Conservation (phyloP, 345 rosid species). For the Ceriops zippeliana region DNA sequence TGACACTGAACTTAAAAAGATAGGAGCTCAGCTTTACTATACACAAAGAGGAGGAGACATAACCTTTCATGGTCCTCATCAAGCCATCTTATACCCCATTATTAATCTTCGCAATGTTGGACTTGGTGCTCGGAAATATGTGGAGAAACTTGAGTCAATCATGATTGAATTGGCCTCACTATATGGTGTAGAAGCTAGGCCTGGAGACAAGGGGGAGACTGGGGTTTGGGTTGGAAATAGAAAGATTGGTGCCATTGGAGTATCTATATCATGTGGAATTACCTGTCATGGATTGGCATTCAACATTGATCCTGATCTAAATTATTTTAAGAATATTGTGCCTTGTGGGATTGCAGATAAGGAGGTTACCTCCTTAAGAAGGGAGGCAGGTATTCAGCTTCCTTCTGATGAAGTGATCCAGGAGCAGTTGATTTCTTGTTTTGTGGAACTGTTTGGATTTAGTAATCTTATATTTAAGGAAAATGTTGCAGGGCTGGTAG, state of each 20-base stretch:
- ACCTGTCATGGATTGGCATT: slow-evolving; percentile 89
- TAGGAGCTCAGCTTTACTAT: slow-evolving; percentile 85
- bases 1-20: slow-evolving; percentile 49
- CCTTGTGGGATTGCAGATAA: slow-evolving; percentile 91
- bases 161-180: slow-evolving; percentile 72
- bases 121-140: slow-evolving; percentile 71
- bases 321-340: slow-evolving; percentile 79
- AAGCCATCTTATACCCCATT: slow-evolving; percentile 75
- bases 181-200: slow-evolving; percentile 64
- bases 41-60: slow-evolving; percentile 93
- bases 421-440: slow-evolving; percentile 77
- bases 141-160: slow-evolving; percentile 66
- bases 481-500: slow-evolving; percentile 25
- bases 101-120: slow-evolving; percentile 64
- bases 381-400: slow-evolving; percentile 54
- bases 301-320: slow-evolving; percentile 73
- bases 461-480: slow-evolving; percentile 48
- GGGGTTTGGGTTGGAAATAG: slow-evolving; percentile 90
- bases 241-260: slow-evolving; percentile 93
- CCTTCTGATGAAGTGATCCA: slow-evolving; percentile 69
- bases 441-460: slow-evolving; percentile 50
- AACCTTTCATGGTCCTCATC: slow-evolving; percentile 87
- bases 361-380: slow-evolving; percentile 72
- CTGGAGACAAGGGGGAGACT: slow-evolving; percentile 68
- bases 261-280: slow-evolving; percentile 65